Conservation (phyloP, 2,329 filamentous ascomycete genomes). For the Tothia fuscella region DNA sequence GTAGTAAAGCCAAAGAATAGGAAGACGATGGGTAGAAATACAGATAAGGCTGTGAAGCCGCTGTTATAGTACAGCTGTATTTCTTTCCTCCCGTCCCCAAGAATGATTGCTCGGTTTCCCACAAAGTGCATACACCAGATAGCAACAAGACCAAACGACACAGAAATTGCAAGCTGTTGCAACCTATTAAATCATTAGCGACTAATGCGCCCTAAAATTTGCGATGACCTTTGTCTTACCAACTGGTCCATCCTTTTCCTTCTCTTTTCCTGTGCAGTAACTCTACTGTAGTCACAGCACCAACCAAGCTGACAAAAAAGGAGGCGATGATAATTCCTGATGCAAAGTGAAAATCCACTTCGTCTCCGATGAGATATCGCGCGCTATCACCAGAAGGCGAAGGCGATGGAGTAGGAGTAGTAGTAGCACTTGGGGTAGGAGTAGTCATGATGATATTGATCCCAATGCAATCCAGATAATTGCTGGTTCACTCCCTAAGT, state of each 20-base stretch:
- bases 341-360: slow-evolving; percentile 30
- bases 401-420: too few species aligned
- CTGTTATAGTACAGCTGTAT: slow-evolving; percentile 65
- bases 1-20: slow-evolving; percentile 60
- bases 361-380: slow-evolving; percentile 21
- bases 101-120: slow-evolving; percentile 65
- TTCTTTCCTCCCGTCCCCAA: slow-evolving; percentile 47
- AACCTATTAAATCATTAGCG: slow-evolving; percentile 19
- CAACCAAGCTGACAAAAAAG: slow-evolving; percentile 59
- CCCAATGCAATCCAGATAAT: too few species aligned
- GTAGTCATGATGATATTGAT: too few species aligned
- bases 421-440: too few species aligned
- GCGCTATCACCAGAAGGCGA: too few species aligned
- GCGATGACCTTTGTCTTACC: slow-evolving; percentile 41
- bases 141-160: slow-evolving; percentile 36
- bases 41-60: slow-evolving; percentile 62
- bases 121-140: slow-evolving; percentile 62
- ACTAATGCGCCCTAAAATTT: slow-evolving; percentile 6
- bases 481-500: too few species aligned
- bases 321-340: slow-evolving; percentile 56
- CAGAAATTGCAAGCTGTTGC: slow-evolving; percentile 29
- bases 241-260: slow-evolving; percentile 54
- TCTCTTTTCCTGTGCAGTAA: slow-evolving; percentile 66
- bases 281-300: slow-evolving; percentile 69
- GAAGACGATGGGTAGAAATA: slow-evolving; percentile 67